These are phyloP conservation scores for Suillus subalutaceus DNA, from an alignment of 768 basidiomycete genomes.

Conservation along the genomic window DNA sequence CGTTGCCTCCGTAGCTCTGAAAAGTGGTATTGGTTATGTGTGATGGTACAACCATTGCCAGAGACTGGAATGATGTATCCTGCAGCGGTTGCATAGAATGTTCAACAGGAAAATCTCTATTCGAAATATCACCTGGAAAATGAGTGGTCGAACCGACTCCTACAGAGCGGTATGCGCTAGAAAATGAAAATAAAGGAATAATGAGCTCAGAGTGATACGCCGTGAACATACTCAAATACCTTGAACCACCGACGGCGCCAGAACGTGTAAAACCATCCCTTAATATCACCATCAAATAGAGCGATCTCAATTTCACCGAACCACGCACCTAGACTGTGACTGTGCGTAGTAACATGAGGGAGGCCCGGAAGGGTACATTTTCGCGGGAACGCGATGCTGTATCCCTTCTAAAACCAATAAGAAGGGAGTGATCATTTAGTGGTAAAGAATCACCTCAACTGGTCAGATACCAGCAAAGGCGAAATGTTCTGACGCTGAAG, in stretches of 20 bases:
- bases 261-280: neutral
- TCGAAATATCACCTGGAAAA: neutral
- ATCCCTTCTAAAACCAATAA: neutral
- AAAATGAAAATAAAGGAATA: no score
- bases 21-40: neutral
- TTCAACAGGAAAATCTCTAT: neutral
- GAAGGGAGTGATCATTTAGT: neutral
- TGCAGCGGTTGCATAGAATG: neutral
- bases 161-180: neutral
- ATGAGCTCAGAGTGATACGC: neutral
- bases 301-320: neutral
- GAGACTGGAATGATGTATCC: neutral
- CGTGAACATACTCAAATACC: neutral
- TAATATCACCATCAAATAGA: neutral
- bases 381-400: no score
- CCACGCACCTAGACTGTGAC: conserved; percentile 2
- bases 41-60: neutral
- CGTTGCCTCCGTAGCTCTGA: neutral
- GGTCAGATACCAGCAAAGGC: neutral
- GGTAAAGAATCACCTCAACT: neutral
- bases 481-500: neutral
- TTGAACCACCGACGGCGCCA: neutral
- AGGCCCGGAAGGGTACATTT: neutral
- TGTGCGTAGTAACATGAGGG: neutral
- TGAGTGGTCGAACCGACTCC: neutral